Evolutionary conservation across 192 early-diverging fungal genomes (phyloP), one percentile per base, ranked within the genome.

Genomic region (Podochytrium sp.): DNA sequence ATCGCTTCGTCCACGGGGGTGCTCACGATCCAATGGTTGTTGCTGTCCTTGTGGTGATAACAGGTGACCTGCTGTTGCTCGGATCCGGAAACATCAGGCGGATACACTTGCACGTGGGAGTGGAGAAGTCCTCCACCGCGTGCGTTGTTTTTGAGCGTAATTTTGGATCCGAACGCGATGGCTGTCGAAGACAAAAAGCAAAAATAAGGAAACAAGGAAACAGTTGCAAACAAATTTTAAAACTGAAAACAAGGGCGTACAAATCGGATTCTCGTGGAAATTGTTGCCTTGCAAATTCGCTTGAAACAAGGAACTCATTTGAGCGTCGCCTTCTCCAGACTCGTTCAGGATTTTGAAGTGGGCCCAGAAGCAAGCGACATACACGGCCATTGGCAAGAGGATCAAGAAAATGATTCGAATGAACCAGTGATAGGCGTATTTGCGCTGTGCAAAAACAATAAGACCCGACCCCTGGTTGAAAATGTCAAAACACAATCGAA

Each of bases 11-110:
- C 70, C 78, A 91, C 89, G 1, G 80, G 74, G 67, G 90, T 87
- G 25, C 81, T 82, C 37, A 97, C 76, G 7, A 90, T 76, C 94
- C 94, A 99, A 42, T 94, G 79, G 81, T 99, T 99, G 81, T 99
- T 99, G 55, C 34, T 41, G 76, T 99, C 98, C 74, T 94, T 96
- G 84, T 97, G 92, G 37, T 90, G 89, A 75, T 99, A 99, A 40
- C 92, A 92, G 0, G 98, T 98, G 33, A 99, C 86, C 79, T 99
- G 98, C 80, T 99, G 98, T 80, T 99, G 98, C 80, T 91, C 91
- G 14, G 95, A 96, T 12, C 93, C 92, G 30, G 81, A 82, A 18
- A 30, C 49, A 37, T 38, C 66, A 25, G 66, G 37, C 0, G 94
- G 95, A 65, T 91, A 99, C 25, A 77, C 82, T 80, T 96, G 92